phyloP scores from a whole-genome alignment of 208 protist genomes.

The Trypanosoma melophagium region DNA sequence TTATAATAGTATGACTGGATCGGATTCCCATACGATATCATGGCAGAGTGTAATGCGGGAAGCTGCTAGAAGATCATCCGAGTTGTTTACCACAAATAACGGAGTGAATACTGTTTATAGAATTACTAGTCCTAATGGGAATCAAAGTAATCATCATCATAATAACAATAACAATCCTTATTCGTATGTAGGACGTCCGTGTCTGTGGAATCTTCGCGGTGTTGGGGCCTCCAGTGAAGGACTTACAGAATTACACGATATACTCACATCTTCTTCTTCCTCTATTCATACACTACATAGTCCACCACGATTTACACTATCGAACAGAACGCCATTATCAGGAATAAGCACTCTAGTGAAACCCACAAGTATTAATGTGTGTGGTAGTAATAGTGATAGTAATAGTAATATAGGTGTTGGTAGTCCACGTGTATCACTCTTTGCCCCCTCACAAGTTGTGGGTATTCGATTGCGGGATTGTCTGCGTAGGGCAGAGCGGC shows the following conservation, averaged over 20 bases:
- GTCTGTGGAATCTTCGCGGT: constrained; percentile 67
- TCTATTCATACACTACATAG: background rate
- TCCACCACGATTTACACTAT: too few species aligned
- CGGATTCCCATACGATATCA: background rate
- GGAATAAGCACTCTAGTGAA: too few species aligned
- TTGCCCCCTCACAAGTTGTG: constrained; percentile 51
- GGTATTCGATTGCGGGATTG: constrained; percentile 32
- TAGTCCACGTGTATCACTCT: constrained; percentile 43
- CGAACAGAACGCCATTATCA: too few species aligned
- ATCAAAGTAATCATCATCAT: background rate
- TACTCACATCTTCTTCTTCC: constrained; percentile 22
- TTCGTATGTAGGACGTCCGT: constrained; percentile 3
- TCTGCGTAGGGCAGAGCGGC: constrained; percentile 41
- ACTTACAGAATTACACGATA: constrained; percentile 47
- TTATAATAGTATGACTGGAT: background rate
- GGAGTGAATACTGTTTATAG: too few species aligned
- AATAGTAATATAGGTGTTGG: too few species aligned
- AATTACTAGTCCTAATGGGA: too few species aligned
- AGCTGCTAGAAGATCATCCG: constrained; percentile 27
- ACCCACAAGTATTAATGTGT: too few species aligned
- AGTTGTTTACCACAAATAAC: constrained; percentile 35
- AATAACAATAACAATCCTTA: background rate
- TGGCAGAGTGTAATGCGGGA: constrained; percentile 33
- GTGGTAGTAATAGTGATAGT: too few species aligned
- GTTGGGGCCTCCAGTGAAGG: constrained; percentile 33